phyloP scores from a whole-genome alignment of 306 rosid species.

The Crotalaria pallida region DNA sequence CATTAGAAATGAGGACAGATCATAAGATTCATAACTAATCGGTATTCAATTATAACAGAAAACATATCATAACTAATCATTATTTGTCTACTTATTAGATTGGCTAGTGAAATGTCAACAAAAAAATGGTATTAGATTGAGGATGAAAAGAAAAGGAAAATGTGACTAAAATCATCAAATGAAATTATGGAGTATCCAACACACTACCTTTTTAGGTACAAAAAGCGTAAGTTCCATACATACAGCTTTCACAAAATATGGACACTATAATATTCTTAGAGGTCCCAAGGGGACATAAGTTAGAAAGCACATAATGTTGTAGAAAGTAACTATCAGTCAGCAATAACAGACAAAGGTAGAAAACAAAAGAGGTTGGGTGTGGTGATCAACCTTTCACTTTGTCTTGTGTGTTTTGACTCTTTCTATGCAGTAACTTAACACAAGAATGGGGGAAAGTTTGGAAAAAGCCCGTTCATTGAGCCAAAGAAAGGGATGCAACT shows the following conservation, averaged over 20 bases:
- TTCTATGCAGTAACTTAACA: background rate
- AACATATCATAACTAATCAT: background rate
- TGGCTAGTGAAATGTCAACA: background rate
- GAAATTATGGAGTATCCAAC: background rate
- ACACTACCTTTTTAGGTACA: conserved; percentile 20
- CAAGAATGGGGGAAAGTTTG: background rate
- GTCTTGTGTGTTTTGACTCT: conserved; percentile 11
- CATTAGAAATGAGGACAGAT: background rate
- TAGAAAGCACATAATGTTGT: conserved; percentile 25
- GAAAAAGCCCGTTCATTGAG: conserved; percentile 2
- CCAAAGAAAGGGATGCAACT: conserved; percentile 80
- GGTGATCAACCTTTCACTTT: background rate
- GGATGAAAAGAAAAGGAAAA: background rate
- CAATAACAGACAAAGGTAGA: conserved; percentile 14
- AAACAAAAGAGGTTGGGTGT: background rate
- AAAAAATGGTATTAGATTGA: background rate
- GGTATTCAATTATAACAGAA: background rate
- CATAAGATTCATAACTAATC: too few relatives aligned
- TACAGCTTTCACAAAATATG: conserved; percentile 27
- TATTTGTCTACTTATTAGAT: background rate
- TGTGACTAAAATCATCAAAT: background rate
- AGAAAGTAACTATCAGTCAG: conserved; percentile 25
- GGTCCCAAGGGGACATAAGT: conserved; percentile 30
- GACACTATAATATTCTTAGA: background rate
- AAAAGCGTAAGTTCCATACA: conserved; percentile 20